Evolutionary conservation across 2,329 filamentous ascomycete species (phyloP), one percentile per base, ranked within the genome.

Genomic region (Aspergillus arachidicola): DNA sequence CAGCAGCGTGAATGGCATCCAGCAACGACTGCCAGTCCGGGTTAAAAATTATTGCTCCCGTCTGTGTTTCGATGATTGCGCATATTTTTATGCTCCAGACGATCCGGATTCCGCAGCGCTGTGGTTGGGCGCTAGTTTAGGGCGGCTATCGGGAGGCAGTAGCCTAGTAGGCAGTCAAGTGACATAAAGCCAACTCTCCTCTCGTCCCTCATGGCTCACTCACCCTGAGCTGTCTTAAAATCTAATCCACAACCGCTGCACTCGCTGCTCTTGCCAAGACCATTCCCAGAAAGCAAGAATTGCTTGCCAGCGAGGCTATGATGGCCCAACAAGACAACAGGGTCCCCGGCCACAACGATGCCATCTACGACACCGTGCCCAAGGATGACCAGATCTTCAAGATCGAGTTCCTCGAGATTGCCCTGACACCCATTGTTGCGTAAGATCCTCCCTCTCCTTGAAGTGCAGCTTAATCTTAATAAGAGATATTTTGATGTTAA

Each of bases 281-380:
- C 53, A 64, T 50, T 5, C 30, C 59, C 46, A 28, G 16, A 21
- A 30, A 48, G 23, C 45, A 48, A 48, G 14, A 48, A 28, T 14
- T 28, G 21, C 21, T 48, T 9, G 14, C 30, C 32, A 38, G 43
- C 56, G 38, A 41, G 46, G 59, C 58, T 16, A n/a, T 64, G 26
- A 65, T 66, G 62, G 60, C 19, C 55, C 30, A 63, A 45, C 43
- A 65, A 59, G 58, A 61, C 60, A 61, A 59, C 12, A 34, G 10
- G 32, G 55, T 66, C 45, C 58, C 51, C 43, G 62, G 64, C 21
- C 62, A 63, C 58, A 66, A 63, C 50, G 34, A 64, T 63, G 58
- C 64, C n/a, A 50, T 60, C 14, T 66, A 64, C 60, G 64, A 64
- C 43, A 46, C 23, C 58, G 58, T 64, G 51, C 59, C 60, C 14